A percentile compares a stretch with the other conserved stretches of the same genome.
Conservation (phyloP, 495 filamentous ascomycete species). For the Hyaloscypha finlandica region DNA sequence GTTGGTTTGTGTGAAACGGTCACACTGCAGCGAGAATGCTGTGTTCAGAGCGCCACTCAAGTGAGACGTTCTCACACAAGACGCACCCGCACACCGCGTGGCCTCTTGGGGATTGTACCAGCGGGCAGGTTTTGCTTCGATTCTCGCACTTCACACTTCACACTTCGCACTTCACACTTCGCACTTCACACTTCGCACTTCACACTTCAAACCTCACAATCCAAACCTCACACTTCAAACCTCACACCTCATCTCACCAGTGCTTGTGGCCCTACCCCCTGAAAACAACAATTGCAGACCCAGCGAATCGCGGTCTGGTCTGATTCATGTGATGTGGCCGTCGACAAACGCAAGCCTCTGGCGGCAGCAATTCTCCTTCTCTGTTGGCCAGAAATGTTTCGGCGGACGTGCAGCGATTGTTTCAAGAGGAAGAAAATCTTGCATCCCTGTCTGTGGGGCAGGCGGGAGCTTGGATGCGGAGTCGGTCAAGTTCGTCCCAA, state of each 20-base stretch:
- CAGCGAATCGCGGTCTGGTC: background rate
- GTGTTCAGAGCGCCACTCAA: background rate
- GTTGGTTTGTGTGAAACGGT: background rate
- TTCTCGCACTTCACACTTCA: no score
- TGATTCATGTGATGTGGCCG: background rate
- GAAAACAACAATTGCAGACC: background rate
- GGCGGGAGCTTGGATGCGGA: background rate
- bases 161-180: background rate
- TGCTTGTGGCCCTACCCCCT: background rate
- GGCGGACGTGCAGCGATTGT: constrained; percentile 1
- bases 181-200: no score
- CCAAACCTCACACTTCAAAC: no score
- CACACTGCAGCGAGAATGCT: background rate
- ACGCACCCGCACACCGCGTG: background rate
- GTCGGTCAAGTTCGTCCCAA: background rate
- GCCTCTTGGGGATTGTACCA: background rate
- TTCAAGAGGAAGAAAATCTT: background rate
- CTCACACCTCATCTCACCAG: background rate
- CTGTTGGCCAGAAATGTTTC: constrained; percentile 3
- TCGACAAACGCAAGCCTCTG: background rate
- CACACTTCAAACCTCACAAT: no score
- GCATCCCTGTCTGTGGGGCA: background rate
- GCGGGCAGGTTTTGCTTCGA: background rate
- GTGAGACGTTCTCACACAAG: background rate
- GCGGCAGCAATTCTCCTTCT: background rate